A percentile compares a stretch with the other conserved stretches of the same genome.
phyloP scores from a whole-genome alignment of 805 yeast species.

The Pichia californica region DNA sequence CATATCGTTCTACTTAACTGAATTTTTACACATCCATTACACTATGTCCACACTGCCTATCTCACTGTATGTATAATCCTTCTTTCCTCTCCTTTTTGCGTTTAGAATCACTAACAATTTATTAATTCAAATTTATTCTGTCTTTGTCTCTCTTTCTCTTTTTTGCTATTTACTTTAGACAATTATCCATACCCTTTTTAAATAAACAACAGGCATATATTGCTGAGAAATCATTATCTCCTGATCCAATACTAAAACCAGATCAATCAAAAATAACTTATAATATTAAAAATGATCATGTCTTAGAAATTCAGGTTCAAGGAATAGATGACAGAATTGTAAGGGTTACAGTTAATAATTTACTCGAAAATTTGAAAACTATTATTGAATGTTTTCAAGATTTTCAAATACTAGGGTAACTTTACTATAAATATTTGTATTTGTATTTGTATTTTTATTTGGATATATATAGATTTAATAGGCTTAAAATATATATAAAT shows the following conservation, averaged over 20 bases:
- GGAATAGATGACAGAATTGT: slow-evolving; percentile 69
- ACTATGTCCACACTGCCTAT: neutral
- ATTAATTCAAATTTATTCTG: neutral
- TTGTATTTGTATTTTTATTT: no score
- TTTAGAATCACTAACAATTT: no score
- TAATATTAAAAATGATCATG: slow-evolving; percentile 24
- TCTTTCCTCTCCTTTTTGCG: neutral
- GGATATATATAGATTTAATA: neutral
- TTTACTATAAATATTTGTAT: slow-evolving; percentile 12
- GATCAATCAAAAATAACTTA: slow-evolving; percentile 53
- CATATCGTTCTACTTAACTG: no score
- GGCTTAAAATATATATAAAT: neutral
- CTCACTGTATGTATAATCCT: neutral
- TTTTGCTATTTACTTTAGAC: slow-evolving; percentile 17
- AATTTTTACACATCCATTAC: no score
- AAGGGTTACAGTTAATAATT: slow-evolving; percentile 78
- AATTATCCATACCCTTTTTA: slow-evolving; percentile 59
- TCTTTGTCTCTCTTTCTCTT: neutral
- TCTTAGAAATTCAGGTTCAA: slow-evolving; percentile 42
- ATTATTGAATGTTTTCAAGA: slow-evolving; percentile 76
- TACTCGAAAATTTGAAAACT: slow-evolving; percentile 70
- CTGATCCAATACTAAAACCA: slow-evolving; percentile 77
- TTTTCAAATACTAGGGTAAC: slow-evolving; percentile 33
- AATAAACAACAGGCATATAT: slow-evolving; percentile 52
- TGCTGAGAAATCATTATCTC: slow-evolving; percentile 54